Base-by-base conservation (phyloP, 140 eudicot species). In the Stevia rebaudiana region DNA sequence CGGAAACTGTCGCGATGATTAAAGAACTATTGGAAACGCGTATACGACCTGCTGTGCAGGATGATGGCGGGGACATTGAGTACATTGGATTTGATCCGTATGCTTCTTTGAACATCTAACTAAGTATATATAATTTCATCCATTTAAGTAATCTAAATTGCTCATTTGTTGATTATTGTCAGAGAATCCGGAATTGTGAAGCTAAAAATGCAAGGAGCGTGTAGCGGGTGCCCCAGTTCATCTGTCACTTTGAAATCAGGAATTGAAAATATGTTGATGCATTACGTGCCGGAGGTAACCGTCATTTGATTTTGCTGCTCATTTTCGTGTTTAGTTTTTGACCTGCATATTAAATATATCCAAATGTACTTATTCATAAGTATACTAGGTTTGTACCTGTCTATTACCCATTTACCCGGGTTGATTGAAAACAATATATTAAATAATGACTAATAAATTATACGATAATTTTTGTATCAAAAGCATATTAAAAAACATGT, bases 201-300 rank as follows among this genome's bases (percentile, higher is more conserved):
- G 76, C 95, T 88, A 35, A 79, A 81, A 68, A 88, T 92, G 98
- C 98, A 92, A 80, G 98, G 98, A 72, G 98, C 98, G n/a, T 92
- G 98, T 77, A 92, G 98, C 61, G 98, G 98, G 5, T 92, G 98
- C 73, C 98, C 98, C 21, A 92, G 98, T 72, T 92, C 98, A 67
- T 88, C 98, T 46, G 98, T 92, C 54, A 92, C 98, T 15, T 78
- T 92, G 49, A 92, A 92, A 72, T 92, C 98, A 44, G 98, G 98
- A 72, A 92, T 92, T 31, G 98, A 92, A 75, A 92, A 92, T 65
- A 92, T 92, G 98, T 73, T 92, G 41, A 92, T 92, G 98, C 98
- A 92, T 74, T 92, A 92, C 52, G 96, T 88, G 22, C 95, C 98
- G 23, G 98, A 92, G 94, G 94, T 85, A 70, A 67, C 18, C 13